Evolutionary conservation across 2,329 filamentous ascomycete genomes (phyloP).

Genomic region (Blastomyces percursus): DNA sequence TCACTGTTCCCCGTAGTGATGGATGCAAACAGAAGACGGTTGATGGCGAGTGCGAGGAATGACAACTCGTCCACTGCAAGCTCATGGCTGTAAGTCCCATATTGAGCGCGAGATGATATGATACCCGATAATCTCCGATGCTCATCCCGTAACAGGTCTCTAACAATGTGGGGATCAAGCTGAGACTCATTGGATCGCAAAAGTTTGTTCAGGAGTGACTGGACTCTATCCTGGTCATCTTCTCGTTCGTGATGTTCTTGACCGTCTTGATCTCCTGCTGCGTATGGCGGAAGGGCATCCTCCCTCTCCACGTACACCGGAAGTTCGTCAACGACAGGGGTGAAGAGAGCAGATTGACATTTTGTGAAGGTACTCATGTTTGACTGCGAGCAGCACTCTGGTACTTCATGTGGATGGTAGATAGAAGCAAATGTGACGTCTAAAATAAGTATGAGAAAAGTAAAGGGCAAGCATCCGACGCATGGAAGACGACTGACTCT

Average conservation of each 20-base stretch:
- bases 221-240: not conserved
- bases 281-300: not conserved
- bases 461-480: not conserved
- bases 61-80: not conserved
- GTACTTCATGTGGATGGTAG: not conserved
- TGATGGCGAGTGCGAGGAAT: not conserved
- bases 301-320: not conserved
- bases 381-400: not conserved
- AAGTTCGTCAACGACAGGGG: not conserved
- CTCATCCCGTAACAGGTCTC: not conserved
- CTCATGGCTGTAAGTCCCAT: not conserved
- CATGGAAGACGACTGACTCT: not conserved
- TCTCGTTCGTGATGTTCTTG: not conserved
- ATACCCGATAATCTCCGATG: not conserved
- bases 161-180: not conserved
- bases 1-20: not conserved
- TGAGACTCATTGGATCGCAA: not conserved
- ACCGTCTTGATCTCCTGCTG: not conserved
- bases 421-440: not conserved
- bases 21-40: not conserved
- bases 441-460: not conserved
- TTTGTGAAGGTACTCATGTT: conserved; percentile 3
- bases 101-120: not conserved
- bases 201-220: not conserved
- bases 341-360: not conserved